phyloP scores from a whole-genome alignment of 495 filamentous ascomycete species.

The Pyrenopolyporus hunteri region DNA sequence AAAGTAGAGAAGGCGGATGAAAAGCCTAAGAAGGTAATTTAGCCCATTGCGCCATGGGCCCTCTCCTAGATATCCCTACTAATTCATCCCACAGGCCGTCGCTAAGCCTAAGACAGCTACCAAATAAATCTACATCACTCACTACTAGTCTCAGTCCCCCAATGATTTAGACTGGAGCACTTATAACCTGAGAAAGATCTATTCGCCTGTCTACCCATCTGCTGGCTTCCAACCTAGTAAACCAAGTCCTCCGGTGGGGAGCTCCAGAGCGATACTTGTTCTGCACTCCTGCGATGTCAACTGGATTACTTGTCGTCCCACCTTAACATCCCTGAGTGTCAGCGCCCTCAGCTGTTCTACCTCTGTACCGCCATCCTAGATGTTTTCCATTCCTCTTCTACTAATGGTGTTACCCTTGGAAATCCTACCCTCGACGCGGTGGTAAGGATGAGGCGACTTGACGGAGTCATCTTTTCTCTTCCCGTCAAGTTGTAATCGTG shows the following conservation, averaged over 20 bases:
- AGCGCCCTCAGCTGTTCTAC: neutral
- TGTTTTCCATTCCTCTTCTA: slow-evolving; percentile 14
- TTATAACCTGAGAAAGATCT: neutral
- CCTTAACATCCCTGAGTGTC: neutral
- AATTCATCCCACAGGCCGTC: slow-evolving; percentile 15
- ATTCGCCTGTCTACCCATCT: neutral
- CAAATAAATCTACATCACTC: slow-evolving; percentile 42
- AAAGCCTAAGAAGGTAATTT: slow-evolving; percentile 17
- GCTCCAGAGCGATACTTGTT: neutral
- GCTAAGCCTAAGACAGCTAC: slow-evolving; percentile 48
- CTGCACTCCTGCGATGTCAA: neutral
- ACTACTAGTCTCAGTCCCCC: neutral
- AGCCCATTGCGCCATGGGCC: neutral
- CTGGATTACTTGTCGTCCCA: neutral
- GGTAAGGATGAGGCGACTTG: neutral
- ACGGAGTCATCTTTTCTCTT: neutral
- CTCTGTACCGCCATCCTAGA: neutral
- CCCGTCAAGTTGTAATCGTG: neutral
- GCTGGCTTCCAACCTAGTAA: neutral
- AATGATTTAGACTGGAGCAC: neutral
- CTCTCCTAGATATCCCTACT: neutral
- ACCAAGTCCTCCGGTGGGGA: neutral
- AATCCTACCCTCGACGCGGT: neutral
- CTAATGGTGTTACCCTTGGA: slow-evolving; percentile 4
- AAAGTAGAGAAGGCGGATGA: slow-evolving; percentile 33